Evolutionary conservation across 148 eudicot species (phyloP).

Genomic region (Drosera capensis): DNA sequence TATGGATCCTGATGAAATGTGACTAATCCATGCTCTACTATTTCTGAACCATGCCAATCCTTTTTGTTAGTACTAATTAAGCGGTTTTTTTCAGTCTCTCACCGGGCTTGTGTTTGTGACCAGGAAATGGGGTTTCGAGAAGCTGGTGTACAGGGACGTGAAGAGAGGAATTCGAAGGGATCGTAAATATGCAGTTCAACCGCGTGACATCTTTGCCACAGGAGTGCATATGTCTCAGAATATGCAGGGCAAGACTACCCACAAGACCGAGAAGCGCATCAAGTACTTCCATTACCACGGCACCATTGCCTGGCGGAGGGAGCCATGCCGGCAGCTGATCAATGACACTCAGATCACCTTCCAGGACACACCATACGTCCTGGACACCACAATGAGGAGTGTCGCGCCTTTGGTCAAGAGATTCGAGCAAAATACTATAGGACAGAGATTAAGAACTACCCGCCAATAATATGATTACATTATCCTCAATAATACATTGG

Average conservation of each 20-base stretch:
- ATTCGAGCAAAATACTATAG: constrained; percentile 52
- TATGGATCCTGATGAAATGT: too few species aligned
- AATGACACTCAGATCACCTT: constrained; percentile 19
- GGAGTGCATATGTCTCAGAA: constrained; percentile 80
- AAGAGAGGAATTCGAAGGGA: constrained; percentile 49
- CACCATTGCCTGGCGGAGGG: constrained; percentile 38
- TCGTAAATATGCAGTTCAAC: constrained; percentile 67
- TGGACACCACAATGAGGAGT: constrained; percentile 34
- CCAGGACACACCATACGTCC: constrained; percentile 31
- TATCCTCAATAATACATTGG: too few species aligned
- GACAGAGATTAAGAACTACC: constrained; percentile 29
- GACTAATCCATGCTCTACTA: too few species aligned
- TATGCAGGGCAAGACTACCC: constrained; percentile 31
- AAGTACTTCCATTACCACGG: constrained; percentile 77
- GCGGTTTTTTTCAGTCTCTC: too few species aligned
- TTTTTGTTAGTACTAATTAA: too few species aligned
- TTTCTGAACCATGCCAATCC: too few species aligned
- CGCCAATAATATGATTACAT: constrained; percentile 31
- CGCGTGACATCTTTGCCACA: constrained; percentile 52
- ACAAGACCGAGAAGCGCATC: constrained; percentile 28
- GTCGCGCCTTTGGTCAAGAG: constrained; percentile 37
- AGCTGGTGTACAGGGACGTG: constrained; percentile 55
- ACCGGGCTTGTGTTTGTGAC: too few species aligned
- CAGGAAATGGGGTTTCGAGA: constrained; percentile 87
- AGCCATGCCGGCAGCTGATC: constrained; percentile 37